Evolutionary conservation across 1,284 basidiomycete species (phyloP).

Genomic region (Ceratorhiza oryzae-sativae): DNA sequence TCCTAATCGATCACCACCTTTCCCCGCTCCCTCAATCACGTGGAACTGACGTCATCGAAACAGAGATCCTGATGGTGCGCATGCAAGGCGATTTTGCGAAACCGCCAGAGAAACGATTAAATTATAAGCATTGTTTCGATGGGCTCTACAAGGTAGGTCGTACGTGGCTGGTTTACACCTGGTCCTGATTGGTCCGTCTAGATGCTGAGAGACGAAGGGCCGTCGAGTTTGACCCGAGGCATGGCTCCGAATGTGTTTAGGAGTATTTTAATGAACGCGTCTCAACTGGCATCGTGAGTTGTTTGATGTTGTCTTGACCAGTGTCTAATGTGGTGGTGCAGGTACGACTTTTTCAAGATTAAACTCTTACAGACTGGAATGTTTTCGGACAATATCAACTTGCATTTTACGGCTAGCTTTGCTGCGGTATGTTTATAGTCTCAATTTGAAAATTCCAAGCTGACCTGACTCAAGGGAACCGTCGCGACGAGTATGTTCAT

Average conservation of each 20-base stretch:
- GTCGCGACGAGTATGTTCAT: constrained; percentile 71
- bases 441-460: constrained; percentile 45
- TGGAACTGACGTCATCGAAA: constrained; percentile 6
- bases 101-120: constrained; percentile 80
- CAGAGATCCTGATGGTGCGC: constrained; percentile 85
- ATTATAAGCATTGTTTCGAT: constrained; percentile 87
- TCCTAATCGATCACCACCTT: not conserved
- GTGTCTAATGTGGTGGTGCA: constrained; percentile 47
- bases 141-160: constrained; percentile 79
- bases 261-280: constrained; percentile 89
- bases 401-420: constrained; percentile 86
- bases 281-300: constrained; percentile 84
- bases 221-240: constrained; percentile 77
- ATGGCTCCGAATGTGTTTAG: constrained; percentile 86
- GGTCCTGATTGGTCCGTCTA: constrained; percentile 51
- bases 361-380: constrained; percentile 72
- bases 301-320: not conserved
- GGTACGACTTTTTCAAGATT: constrained; percentile 90
- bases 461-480: constrained; percentile 65
- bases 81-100: constrained; percentile 90
- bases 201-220: constrained; percentile 87
- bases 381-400: constrained; percentile 79
- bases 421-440: constrained; percentile 75
- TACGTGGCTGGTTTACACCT: too few species aligned
- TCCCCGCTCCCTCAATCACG: constrained; percentile 23